Evolutionary conservation across 2,329 filamentous ascomycete species (phyloP).

Genomic region (Penicillium sp.): DNA sequence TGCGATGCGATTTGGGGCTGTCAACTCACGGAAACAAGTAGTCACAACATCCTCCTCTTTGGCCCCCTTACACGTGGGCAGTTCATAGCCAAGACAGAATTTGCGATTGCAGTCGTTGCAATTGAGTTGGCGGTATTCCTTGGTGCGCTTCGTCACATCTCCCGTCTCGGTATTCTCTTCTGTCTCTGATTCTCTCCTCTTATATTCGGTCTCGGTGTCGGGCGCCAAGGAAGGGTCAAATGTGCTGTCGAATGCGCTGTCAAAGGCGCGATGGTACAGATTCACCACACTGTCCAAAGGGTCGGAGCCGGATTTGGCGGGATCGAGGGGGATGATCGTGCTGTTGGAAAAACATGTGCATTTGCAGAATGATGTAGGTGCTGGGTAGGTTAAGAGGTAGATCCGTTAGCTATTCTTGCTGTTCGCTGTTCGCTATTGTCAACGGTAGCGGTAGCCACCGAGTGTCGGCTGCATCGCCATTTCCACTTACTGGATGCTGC

Average conservation of each 20-base stretch:
- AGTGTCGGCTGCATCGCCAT: too few species aligned
- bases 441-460: too few species aligned
- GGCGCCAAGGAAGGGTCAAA: too few species aligned
- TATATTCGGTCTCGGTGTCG: background rate
- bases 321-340: constrained; percentile 68
- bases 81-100: constrained; percentile 66
- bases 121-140: constrained; percentile 50
- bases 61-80: constrained; percentile 64
- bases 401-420: too few species aligned
- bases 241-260: constrained; percentile 17
- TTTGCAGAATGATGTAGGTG: constrained; percentile 69
- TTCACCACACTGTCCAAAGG: constrained; percentile 25
- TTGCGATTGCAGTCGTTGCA: constrained; percentile 71
- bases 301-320: constrained; percentile 31
- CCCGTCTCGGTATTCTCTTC: background rate
- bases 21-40: constrained; percentile 63
- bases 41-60: constrained; percentile 68
- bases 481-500: constrained; percentile 41
- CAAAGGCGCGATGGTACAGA: constrained; percentile 23
- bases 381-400: constrained; percentile 23
- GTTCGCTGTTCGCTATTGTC: too few species aligned
- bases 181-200: background rate
- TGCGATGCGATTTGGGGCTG: background rate
- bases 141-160: constrained; percentile 30
- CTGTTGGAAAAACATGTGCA: constrained; percentile 71